Evolutionary conservation across 306 rosid genomes (phyloP), one percentile per base, ranked within the genome.

Genomic region (Ochetophila trinervis): DNA sequence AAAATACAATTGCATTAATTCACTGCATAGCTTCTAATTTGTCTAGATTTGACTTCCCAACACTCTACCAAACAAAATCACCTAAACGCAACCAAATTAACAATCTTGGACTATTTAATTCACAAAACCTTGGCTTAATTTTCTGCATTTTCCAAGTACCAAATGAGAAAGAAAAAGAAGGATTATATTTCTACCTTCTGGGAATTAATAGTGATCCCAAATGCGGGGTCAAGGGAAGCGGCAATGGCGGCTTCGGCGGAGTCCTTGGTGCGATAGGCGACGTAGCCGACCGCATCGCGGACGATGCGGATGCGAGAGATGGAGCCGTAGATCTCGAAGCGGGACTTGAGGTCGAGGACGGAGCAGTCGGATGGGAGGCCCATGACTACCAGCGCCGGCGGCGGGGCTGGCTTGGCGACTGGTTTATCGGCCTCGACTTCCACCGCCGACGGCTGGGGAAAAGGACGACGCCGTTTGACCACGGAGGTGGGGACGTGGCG

Each of bases 281-380:
- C 67, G 68, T 82, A 84, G 8, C 95, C 96, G 45, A 85, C 82
- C 32, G 80, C 82, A 60, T 79, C 92, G 8, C 95, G 92, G 86
- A 85, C 92, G 67, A 92, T 89, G 63, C 96, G 98, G 79, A 89
- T 92, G 82, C 96, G 93, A 44, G 91, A 82, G 65, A 89, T 89
- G 52, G 89, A 40, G 42, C 98, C 96, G 73, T 92, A 92, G 84
- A 92, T 92, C 82, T 89, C 96, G 73, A 92, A 92, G 32, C 98
- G 92, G 56, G 95, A 85, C 72, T 92, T 92, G 68, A 92, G 88
- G 68, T 92, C 92, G 36, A 92, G 90, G 24, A 92, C 96, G 4
- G 98, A 92, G 82, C 92, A 89, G 75, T 85, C 85, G 0, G 62
- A 24, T 1, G 90, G 88, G 16, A 92, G 98, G n/a, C 87, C 87